These are phyloP conservation scores for Elongisporangium undulatum DNA, from an alignment of 352 stramenopile species.

Conservation along the genomic window DNA sequence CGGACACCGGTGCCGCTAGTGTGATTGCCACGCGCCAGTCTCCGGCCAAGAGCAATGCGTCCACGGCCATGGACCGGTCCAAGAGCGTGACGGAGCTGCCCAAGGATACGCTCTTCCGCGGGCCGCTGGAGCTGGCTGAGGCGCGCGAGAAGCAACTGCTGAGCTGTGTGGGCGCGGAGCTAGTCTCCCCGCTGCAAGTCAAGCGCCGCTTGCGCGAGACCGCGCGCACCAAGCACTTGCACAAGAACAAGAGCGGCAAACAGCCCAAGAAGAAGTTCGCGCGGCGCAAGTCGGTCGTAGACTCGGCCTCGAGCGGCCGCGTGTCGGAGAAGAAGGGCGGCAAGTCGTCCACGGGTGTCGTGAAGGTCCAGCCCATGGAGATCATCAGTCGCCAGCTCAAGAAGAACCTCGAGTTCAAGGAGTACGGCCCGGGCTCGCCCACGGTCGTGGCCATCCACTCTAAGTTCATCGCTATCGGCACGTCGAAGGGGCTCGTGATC, in stretches of 20 bases:
- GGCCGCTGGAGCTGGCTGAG: constrained; percentile 72
- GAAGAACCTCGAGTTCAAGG: constrained; percentile 91
- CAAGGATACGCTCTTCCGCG: constrained; percentile 34
- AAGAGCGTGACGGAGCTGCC: constrained; percentile 42
- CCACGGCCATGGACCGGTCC: constrained; percentile 18
- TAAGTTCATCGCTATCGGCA: constrained; percentile 97
- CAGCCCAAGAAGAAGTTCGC: constrained; percentile 36
- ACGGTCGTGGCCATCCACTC: constrained; percentile 94
- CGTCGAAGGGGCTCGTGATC: constrained; percentile 91
- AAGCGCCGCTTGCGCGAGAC: constrained; percentile 71
- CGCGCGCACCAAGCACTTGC: constrained; percentile 49
- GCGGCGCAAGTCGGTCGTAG: constrained; percentile 32
- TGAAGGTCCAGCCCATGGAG: constrained; percentile 89
- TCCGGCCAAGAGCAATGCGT: constrained; percentile 3
- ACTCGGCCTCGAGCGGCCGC: constrained; percentile 21
- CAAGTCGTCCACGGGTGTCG: constrained; percentile 63
- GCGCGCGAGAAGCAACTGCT: constrained; percentile 76
- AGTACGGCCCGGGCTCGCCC: constrained; percentile 87
- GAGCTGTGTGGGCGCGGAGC: constrained; percentile 75
- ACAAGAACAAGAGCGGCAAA: constrained; percentile 20
- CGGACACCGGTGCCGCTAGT: not conserved
- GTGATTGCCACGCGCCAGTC: constrained; percentile 18
- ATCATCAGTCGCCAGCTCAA: constrained; percentile 85
- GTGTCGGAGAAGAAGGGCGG: constrained; percentile 19
- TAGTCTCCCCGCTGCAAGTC: constrained; percentile 79